Evolutionary conservation across 1,284 basidiomycete species (phyloP), one percentile per base, ranked within the genome.

Genomic region (Ceratobasidium sp.): DNA sequence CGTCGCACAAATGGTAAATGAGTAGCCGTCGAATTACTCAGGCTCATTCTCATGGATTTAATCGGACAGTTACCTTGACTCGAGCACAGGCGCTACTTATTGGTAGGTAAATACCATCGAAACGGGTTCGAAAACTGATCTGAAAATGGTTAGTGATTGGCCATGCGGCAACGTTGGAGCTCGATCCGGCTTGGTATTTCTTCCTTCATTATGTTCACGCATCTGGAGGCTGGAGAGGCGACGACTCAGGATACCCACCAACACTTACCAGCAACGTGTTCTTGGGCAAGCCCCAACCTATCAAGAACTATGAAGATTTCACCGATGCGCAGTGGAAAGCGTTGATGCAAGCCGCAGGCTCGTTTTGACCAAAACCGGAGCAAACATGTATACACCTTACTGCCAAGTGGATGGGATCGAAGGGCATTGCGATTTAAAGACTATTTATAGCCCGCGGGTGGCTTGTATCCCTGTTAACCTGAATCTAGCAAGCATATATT

Each of bases 1-100:
- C 82, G 84, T 14, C 85, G 88, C 8, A 85, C 89, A 78, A 89
- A 90, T 76, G 88, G 88, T 89, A 71, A n/a, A 10, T 1, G 26
- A 52, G 2, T 26, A 26, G 5, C 16, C 3, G n/a, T n/a, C n/a
- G n/a, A n/a, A n/a, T n/a, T n/a, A n/a, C n/a, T n/a, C n/a, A n/a
- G n/a, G n/a, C n/a, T n/a, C n/a, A n/a, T n/a, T n/a, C n/a, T n/a
- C n/a, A n/a, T n/a, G n/a, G n/a, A n/a, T n/a, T n/a, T n/a, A n/a
- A n/a, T n/a, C n/a, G n/a, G n/a, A n/a, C n/a, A n/a, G n/a, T n/a
- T n/a, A n/a, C n/a, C n/a, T n/a, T n/a, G n/a, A n/a, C n/a, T n/a
- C n/a, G n/a, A n/a, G n/a, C n/a, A n/a, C 82, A 88, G 76, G 84
- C 87, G 0, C 80, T 89, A 1, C 81, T 89, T 1, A 84, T 89